phyloP scores from a whole-genome alignment of 805 yeast genomes.

The Candida anglica region DNA sequence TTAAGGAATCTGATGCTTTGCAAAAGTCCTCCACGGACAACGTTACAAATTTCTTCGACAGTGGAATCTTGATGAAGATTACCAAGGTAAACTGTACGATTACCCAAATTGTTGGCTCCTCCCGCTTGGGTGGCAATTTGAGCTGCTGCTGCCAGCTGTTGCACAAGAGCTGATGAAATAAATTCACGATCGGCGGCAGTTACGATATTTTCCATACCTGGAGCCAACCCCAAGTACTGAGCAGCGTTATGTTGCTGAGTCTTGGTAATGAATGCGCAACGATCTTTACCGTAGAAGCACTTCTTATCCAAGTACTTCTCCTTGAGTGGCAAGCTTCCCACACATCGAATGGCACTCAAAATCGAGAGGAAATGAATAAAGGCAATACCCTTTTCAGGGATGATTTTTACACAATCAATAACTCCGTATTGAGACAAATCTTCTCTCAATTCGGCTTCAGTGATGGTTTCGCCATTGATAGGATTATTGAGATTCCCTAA shows the following conservation, averaged over 20 bases:
- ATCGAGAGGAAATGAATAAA: constrained; percentile 89
- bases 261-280: constrained; percentile 91
- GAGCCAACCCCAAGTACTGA: constrained; percentile 86
- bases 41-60: constrained; percentile 92
- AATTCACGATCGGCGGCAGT: constrained; percentile 65
- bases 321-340: constrained; percentile 62
- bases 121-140: constrained; percentile 94
- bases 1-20: constrained; percentile 77
- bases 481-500: constrained; percentile 74
- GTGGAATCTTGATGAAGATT: constrained; percentile 80
- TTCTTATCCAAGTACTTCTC: constrained; percentile 72
- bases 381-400: constrained; percentile 79
- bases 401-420: constrained; percentile 79
- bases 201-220: constrained; percentile 78
- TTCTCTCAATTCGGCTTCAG: constrained; percentile 60
- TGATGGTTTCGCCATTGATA: constrained; percentile 38
- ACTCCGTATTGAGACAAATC: constrained; percentile 75
- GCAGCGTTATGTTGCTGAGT: constrained; percentile 98
- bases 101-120: constrained; percentile 87
- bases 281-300: constrained; percentile 88
- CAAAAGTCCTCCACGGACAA: constrained; percentile 89
- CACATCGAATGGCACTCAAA: constrained; percentile 81
- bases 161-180: constrained; percentile 73
- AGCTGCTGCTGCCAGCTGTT: constrained; percentile 97
- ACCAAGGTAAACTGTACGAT: constrained; percentile 72